Evolutionary conservation across 345 rosid species (phyloP).

Genomic region (Eutrema japonicum): DNA sequence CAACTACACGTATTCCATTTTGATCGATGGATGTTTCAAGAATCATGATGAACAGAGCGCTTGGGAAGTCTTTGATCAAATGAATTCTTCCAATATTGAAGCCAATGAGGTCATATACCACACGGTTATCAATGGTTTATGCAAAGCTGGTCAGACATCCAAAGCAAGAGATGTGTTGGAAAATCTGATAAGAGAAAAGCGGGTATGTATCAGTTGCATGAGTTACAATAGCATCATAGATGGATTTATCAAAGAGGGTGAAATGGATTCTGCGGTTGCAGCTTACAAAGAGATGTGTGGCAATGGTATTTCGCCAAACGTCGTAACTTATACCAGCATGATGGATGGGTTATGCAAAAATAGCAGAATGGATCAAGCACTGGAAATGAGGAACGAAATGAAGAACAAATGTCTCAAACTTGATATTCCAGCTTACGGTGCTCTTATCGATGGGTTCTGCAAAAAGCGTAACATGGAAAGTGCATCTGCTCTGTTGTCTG

Average conservation of each 20-base stretch:
- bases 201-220: conserved; percentile 55
- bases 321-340: conserved; percentile 67
- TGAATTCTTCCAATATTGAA: conserved; percentile 52
- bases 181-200: conserved; percentile 48
- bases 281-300: conserved; percentile 60
- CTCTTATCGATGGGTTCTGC: conserved; percentile 65
- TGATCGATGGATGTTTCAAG: conserved; percentile 72
- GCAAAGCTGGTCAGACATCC: conserved; percentile 61
- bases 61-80: conserved; percentile 54
- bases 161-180: conserved; percentile 59
- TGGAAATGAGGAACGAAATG: conserved; percentile 49
- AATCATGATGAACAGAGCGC: conserved; percentile 52
- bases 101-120: conserved; percentile 64
- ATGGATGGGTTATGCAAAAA: conserved; percentile 52
- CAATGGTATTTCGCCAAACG: conserved; percentile 62
- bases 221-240: conserved; percentile 67
- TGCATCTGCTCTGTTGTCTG: conserved; percentile 61
- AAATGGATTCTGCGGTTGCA: conserved; percentile 54
- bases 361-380: conserved; percentile 39
- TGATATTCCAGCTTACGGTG: conserved; percentile 55
- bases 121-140: conserved; percentile 61
- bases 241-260: conserved; percentile 68
- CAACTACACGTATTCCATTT: conserved; percentile 57
- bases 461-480: conserved; percentile 60
- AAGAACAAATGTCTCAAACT: conserved; percentile 57